Evolutionary conservation across 169 alveolate species (phyloP).

Genomic region (Theileria parva): DNA sequence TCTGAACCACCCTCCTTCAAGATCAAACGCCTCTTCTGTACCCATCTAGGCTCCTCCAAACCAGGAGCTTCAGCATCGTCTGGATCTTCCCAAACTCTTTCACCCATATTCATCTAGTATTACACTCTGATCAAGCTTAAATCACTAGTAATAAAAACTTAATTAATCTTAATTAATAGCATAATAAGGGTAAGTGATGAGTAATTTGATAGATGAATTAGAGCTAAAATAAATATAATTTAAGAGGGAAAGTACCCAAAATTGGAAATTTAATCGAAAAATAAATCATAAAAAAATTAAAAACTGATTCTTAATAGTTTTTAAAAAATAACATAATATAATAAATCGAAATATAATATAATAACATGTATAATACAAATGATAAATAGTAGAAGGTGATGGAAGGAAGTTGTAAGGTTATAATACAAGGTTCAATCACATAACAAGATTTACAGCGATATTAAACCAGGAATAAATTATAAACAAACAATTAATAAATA

Average conservation of each 20-base stretch:
- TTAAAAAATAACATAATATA: too few relatives aligned
- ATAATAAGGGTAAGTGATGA: too few relatives aligned
- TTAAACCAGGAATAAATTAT: not conserved
- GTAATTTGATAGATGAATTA: not conserved
- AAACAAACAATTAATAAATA: too few relatives aligned
- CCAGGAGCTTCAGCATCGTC: constrained; percentile 17
- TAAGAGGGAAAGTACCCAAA: not conserved
- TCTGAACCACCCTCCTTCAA: constrained; percentile 5
- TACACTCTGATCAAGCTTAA: not conserved
- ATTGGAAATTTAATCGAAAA: too few relatives aligned
- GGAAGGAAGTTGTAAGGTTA: not conserved
- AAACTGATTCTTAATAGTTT: not conserved
- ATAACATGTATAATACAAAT: too few relatives aligned
- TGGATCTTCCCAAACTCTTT: constrained; percentile 44
- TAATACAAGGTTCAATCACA: not conserved
- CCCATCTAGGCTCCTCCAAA: constrained; percentile 60
- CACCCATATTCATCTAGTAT: not conserved
- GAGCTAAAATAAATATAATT: too few relatives aligned
- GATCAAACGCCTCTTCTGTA: constrained; percentile 29
- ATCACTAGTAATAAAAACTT: too few relatives aligned
- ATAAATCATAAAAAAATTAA: not conserved
- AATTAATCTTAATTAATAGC: not conserved
- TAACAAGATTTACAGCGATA: not conserved
- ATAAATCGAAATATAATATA: too few relatives aligned
- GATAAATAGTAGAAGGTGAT: not conserved